phyloP scores from a whole-genome alignment of 1,284 basidiomycete species.

The Apiotrichum akiyoshidainum region DNA sequence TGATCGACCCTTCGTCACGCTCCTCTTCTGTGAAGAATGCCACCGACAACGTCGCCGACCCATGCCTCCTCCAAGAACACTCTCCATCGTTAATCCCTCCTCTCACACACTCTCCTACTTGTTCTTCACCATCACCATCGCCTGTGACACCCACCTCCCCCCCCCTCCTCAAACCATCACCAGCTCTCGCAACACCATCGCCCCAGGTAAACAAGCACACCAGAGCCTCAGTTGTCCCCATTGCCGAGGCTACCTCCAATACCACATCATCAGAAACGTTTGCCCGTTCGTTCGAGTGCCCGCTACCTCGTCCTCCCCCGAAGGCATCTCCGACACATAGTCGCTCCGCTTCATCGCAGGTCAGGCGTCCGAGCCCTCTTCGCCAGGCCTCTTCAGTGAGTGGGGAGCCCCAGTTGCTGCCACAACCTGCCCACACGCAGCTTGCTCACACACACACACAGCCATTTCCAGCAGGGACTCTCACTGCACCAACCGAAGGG shows the following conservation, averaged over 20 bases:
- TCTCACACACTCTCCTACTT: background rate
- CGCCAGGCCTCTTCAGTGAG: background rate
- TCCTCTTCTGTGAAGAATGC: background rate
- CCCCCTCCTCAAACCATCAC: background rate
- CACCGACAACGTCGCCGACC: conserved; percentile 2
- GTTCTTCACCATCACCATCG: background rate
- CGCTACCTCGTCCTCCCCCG: background rate
- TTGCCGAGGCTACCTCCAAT: no score
- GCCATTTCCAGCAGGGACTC: background rate
- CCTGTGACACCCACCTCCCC: background rate
- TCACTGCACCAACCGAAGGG: background rate
- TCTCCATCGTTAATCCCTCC: background rate
- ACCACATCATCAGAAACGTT: background rate
- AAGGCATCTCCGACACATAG: background rate
- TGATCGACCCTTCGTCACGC: background rate
- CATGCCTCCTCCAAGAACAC: background rate
- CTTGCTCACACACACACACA: background rate
- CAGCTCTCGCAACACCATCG: background rate
- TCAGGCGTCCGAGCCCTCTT: background rate
- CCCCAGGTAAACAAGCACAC: background rate
- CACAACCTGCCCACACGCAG: no score
- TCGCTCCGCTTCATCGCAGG: background rate
- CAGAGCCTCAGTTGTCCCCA: background rate
- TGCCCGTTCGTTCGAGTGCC: background rate
- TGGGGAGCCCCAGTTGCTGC: background rate